phyloP scores from a whole-genome alignment of 2,329 filamentous ascomycete species.

The Teratosphaeria gauchensis region DNA sequence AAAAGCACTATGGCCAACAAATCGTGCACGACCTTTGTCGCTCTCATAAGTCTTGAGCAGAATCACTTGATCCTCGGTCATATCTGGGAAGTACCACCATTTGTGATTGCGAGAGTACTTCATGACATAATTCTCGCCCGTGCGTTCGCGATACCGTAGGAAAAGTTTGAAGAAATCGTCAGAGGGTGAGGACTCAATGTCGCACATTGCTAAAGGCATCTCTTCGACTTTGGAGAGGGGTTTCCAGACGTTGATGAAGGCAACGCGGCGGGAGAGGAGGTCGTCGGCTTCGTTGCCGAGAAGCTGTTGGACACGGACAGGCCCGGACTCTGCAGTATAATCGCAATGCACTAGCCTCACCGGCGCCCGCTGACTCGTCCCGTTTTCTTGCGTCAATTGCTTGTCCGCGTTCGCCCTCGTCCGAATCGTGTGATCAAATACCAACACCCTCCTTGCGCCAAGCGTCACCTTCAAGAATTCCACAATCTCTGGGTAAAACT shows the following conservation, averaged over 20 bases:
- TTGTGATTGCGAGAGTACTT: conserved; percentile 24
- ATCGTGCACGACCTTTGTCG: conserved; percentile 23
- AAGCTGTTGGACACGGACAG: conserved; percentile 34
- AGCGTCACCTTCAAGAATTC: conserved; percentile 36
- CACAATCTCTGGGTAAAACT: conserved; percentile 41
- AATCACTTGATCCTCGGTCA: conserved; percentile 29
- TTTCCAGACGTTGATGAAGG: conserved; percentile 46
- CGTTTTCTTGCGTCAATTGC: conserved; percentile 26
- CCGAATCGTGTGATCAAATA: conserved; percentile 44
- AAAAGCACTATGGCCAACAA: conserved; percentile 33
- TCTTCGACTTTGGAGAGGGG: conserved; percentile 35
- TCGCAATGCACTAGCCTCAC: conserved; percentile 45
- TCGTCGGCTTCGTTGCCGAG: conserved; percentile 34
- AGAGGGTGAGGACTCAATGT: conserved; percentile 26
- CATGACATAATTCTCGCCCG: conserved; percentile 35
- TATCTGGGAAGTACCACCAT: conserved; percentile 34
- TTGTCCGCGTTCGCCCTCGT: conserved; percentile 26
- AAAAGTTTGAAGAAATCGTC: conserved; percentile 35
- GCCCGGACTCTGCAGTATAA: conserved; percentile 37
- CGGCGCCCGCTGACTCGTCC: conserved; percentile 32
- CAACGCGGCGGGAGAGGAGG: conserved; percentile 35
- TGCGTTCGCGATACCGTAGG: conserved; percentile 30
- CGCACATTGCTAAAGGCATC: conserved; percentile 33
- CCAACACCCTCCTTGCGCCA: conserved; percentile 35
- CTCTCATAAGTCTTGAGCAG: conserved; percentile 33